A percentile compares a stretch with the other conserved stretches of the same genome.
phyloP scores from a whole-genome alignment of 176 grass and related monocot species.

The Carex cristatella region DNA sequence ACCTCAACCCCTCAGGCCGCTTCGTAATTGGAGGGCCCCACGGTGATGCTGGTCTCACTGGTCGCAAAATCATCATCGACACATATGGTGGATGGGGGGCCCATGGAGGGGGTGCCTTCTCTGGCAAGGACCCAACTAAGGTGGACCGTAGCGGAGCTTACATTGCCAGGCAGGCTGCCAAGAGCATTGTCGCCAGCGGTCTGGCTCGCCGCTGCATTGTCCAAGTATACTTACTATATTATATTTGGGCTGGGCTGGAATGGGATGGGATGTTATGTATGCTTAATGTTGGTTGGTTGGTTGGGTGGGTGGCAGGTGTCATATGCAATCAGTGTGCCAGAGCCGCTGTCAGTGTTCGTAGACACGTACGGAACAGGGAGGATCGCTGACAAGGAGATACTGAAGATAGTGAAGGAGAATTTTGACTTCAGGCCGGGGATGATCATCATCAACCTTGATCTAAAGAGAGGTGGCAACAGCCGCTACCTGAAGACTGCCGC shows the following conservation, averaged over 20 bases:
- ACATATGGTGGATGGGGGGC: conserved; percentile 20
- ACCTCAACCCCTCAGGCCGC: conserved; percentile 14
- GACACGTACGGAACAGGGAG: conserved; percentile 5
- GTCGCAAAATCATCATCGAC: conserved; percentile 16
- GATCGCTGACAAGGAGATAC: conserved; percentile 4
- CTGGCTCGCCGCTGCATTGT: conserved; percentile 15
- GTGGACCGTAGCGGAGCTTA: conserved; percentile 15
- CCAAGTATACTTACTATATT: neutral
- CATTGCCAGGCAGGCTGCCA: conserved; percentile 14
- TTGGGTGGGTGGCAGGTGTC: neutral
- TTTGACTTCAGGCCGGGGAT: conserved; percentile 15
- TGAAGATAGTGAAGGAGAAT: conserved; percentile 19
- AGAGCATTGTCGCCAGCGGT: conserved; percentile 8
- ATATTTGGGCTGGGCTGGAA: neutral
- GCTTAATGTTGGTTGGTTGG: no score
- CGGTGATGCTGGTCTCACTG: conserved; percentile 16
- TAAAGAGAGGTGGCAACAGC: conserved; percentile 12
- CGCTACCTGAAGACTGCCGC: conserved; percentile 23
- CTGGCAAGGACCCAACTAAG: conserved; percentile 21
- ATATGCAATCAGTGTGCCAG: conserved; percentile 1
- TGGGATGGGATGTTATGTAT: neutral
- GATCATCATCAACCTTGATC: conserved; percentile 18
- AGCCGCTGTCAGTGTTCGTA: conserved; percentile 15
- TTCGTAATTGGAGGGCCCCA: conserved; percentile 12
- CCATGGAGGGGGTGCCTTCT: conserved; percentile 8